These are phyloP conservation scores for Prillingera fragicola DNA, from an alignment of 1,284 basidiomycete genomes.

Conservation along the genomic window DNA sequence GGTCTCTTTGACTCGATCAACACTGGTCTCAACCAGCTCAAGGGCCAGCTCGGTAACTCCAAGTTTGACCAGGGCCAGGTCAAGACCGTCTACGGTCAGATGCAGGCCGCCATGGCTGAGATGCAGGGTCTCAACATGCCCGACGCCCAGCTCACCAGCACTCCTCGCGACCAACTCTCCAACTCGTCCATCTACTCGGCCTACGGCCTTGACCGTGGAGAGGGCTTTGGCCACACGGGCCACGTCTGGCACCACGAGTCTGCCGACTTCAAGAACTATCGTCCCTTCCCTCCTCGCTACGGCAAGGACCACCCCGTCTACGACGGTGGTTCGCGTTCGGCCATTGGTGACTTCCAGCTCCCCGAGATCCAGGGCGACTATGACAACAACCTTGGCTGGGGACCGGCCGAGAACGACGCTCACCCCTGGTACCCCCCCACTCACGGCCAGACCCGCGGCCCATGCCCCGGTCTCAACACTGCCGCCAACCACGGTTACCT, in stretches of 20 bases:
- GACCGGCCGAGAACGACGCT: conserved; percentile 15
- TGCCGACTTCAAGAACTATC: conserved; percentile 4
- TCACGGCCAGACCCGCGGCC: conserved; percentile 31
- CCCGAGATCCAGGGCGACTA: not conserved
- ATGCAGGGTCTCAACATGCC: not conserved
- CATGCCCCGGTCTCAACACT: conserved; percentile 44
- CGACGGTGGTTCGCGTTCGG: not conserved
- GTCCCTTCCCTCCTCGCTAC: not conserved
- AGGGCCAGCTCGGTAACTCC: conserved; percentile 2
- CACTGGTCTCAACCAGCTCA: not conserved
- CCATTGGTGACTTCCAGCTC: too few species aligned
- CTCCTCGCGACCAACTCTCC: not conserved
- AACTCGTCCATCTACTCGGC: conserved; percentile 8
- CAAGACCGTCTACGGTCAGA: conserved; percentile 1
- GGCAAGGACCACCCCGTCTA: not conserved
- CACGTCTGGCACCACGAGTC: too few species aligned
- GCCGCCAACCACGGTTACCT: conserved; percentile 39
- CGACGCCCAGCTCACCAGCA: conserved; percentile 1
- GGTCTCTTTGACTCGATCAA: too few species aligned
- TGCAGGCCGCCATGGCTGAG: conserved; percentile 11
- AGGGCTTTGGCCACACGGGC: too few species aligned
- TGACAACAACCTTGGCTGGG: conserved; percentile 5
- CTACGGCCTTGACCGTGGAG: conserved; percentile 4
- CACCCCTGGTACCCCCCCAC: conserved; percentile 29
- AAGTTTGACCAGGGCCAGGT: conserved; percentile 6